Percentiles rank a stretch among this genome's conserved stretches.
phyloP scores from a whole-genome alignment of 2,329 filamentous ascomycete species.

The Claviceps lovelessii region DNA sequence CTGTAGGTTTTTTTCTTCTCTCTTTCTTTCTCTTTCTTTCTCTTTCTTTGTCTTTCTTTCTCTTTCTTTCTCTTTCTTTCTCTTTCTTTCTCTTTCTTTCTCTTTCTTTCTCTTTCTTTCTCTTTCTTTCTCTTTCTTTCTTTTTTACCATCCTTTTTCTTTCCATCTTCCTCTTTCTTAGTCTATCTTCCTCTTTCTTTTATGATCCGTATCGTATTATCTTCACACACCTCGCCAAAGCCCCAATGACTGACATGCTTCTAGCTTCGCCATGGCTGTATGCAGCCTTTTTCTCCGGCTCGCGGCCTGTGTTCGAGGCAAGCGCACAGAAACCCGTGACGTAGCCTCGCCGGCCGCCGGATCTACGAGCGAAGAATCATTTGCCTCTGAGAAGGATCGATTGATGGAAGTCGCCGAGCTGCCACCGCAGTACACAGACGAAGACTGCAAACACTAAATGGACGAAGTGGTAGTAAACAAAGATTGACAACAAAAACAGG shows the following conservation, averaged over 20 bases:
- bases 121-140: too few relatives aligned
- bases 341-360: not conserved
- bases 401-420: constrained; percentile 27
- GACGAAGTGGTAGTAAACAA: not conserved
- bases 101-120: not conserved
- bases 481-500: not conserved
- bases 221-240: too few relatives aligned
- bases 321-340: not conserved
- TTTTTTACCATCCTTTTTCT: not conserved
- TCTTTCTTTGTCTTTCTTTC: not conserved
- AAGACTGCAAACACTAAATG: constrained; percentile 11
- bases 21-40: not conserved
- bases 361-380: not conserved
- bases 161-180: not conserved
- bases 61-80: too few relatives aligned
- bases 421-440: constrained; percentile 14
- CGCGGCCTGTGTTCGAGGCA: constrained; percentile 33
- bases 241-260: constrained; percentile 13
- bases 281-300: constrained; percentile 45
- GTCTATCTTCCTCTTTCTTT: too few relatives aligned
- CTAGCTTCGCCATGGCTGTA: constrained; percentile 48
- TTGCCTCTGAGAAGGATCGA: constrained; percentile 34
- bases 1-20: constrained; percentile 28
- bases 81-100: too few relatives aligned
- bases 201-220: too few relatives aligned